phyloP scores from a whole-genome alignment of 2,329 filamentous ascomycete species.

The Fonsecaea multimorphosa region DNA sequence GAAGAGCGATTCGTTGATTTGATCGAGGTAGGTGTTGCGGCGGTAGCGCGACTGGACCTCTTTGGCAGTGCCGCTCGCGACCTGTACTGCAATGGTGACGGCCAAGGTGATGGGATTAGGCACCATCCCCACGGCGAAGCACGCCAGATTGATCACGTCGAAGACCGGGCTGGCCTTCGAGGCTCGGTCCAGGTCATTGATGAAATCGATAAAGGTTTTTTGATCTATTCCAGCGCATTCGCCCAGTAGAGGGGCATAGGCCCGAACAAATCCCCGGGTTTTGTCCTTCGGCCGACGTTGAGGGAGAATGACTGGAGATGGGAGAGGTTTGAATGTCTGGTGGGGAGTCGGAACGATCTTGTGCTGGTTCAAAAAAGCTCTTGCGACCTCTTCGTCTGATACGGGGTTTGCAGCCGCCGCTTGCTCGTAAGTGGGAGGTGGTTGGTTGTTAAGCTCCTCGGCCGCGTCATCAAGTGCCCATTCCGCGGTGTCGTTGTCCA shows the following conservation, averaged over 20 bases:
- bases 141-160: slow-evolving; percentile 38
- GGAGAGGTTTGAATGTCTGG: slow-evolving; percentile 25
- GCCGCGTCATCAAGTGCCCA: slow-evolving; percentile 36
- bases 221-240: slow-evolving; percentile 55
- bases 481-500: slow-evolving; percentile 29
- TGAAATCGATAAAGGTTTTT: slow-evolving; percentile 56
- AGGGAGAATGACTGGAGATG: slow-evolving; percentile 59
- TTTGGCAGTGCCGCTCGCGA: slow-evolving; percentile 25
- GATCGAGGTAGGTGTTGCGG: slow-evolving; percentile 62
- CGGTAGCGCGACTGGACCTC: slow-evolving; percentile 41
- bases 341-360: slow-evolving; percentile 8
- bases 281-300: slow-evolving; percentile 59
- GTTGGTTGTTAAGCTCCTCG: slow-evolving; percentile 23
- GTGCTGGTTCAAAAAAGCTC: slow-evolving; percentile 25
- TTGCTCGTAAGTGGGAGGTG: slow-evolving; percentile 28
- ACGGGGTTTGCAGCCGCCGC: slow-evolving; percentile 11
- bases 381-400: slow-evolving; percentile 27
- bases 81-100: slow-evolving; percentile 32
- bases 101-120: slow-evolving; percentile 36
- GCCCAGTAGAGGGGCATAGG: slow-evolving; percentile 59
- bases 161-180: slow-evolving; percentile 34
- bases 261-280: slow-evolving; percentile 59
- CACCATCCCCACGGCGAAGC: slow-evolving; percentile 32
- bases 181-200: slow-evolving; percentile 53
- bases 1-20: slow-evolving; percentile 64